Evolutionary conservation across 352 stramenopile genomes (phyloP), one percentile per base, ranked within the genome.

Genomic region (Globisporangium heterothallicum): DNA sequence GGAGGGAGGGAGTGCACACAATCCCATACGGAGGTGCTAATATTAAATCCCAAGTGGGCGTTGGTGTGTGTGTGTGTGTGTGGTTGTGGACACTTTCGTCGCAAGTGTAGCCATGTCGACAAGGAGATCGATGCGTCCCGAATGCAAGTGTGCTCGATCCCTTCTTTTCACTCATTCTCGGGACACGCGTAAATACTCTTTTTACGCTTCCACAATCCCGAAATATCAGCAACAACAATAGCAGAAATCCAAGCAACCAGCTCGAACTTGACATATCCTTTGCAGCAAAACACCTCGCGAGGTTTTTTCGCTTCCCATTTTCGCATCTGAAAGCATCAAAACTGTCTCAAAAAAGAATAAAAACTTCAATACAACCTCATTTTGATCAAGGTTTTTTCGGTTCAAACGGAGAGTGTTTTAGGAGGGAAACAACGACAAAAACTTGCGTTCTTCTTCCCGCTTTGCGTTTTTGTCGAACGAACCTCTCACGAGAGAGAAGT

Each of bases 121-220:
- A 9, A 4, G 4, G n/a, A 19, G 21, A 2, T 8, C 25, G n/a
- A n/a, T n/a, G n/a, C n/a, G 24, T 55, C 48, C 48, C 48, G 48
- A 55, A 55, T 40, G 9, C 14, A 12, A 47, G 40, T 7, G 8
- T 7, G 27, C 41, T 19, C 29, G 18, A 30, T 5, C 4, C 35
- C 16, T 7, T 3, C 9, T n/a, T 25, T 24, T 36, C 30, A 9
- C 16, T 36, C 16, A 36, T 51, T 40, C 42, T 41, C 9, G 14
- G 16, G 19, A 45, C 4, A 10, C 10, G 26, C 26, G 49, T 56
- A 56, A 56, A 49, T 56, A 56, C 45, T 4, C 29, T 32, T 41
- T 52, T 32, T 41, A 42, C 19, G 22, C 2, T 1, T 12, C 26
- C 29, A 10, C 12, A n/a, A n/a, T n/a, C n/a, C n/a, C n/a, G n/a